Base-by-base conservation (phyloP, 805 yeast genomes). In the Pichia membranifaciens region DNA sequence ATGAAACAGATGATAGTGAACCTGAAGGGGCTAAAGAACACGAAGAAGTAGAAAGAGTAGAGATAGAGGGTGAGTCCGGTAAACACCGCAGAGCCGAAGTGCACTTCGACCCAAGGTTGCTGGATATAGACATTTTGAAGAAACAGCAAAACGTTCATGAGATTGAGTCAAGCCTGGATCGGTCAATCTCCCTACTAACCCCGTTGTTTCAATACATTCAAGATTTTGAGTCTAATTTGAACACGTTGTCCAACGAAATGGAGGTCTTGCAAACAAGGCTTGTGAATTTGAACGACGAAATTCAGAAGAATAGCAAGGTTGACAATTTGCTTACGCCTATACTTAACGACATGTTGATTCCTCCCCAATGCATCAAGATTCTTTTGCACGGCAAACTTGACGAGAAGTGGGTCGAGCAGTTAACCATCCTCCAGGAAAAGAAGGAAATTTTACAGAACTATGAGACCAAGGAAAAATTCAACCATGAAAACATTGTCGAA, bases 321-420 rank as follows among this genome's bases (percentile, higher is more conserved):
- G 78, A 81, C 48, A 61, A 64, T 8, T 71, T 71, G 44, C 73
- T 89, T 48, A 79, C 84, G 17, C 95, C 96, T 0, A 67, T 87
- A n/a, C 81, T 89, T 0, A 74, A 84, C 34, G 90, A 86, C 53
- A 68, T 86, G 32, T 69, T 85, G 50, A 77, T 90, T 7, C 86
- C 96, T 0, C 93, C 96, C 0, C 76, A 76, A 1, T 70, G 85
- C 2, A 76, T 86, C 6, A 66, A 69, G 47, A 76, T 81, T 6
- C 70, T 91, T 1, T 56, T 79, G 2, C 69, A 69, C 36, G 89
- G 79, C 18, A 78, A 76, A 10, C 68, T 90, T 10, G 71, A 75
- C 50, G 65, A 69, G 2, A 58, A 65, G 9, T 89, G 96, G 96
- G 66, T 77, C 18, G 88, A 82, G 41, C 79, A 81, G 67, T 61